phyloP scores from a whole-genome alignment of 1,284 basidiomycete genomes.

The Thecaphora frezii region DNA sequence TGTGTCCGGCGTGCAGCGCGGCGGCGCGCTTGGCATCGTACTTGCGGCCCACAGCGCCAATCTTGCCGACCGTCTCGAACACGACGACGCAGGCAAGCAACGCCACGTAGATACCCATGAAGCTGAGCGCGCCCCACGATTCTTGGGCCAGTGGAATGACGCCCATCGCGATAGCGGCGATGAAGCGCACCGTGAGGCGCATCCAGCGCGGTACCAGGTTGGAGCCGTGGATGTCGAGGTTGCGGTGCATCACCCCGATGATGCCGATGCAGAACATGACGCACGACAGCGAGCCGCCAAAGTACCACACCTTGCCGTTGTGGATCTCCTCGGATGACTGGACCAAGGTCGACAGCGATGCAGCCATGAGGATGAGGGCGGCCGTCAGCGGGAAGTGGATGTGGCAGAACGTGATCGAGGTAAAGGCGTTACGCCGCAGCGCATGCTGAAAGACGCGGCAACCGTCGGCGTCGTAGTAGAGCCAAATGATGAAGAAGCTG shows the following conservation, averaged over 20 bases:
- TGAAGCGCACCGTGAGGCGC: conserved; percentile 38
- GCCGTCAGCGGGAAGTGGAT: conserved; percentile 56
- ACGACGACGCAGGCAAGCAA: conserved; percentile 38
- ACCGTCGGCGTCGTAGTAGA: conserved; percentile 49
- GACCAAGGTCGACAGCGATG: conserved; percentile 35
- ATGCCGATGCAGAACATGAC: conserved; percentile 39
- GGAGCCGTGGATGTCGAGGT: conserved; percentile 40
- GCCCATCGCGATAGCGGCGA: conserved; percentile 30
- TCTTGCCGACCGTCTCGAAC: conserved; percentile 54
- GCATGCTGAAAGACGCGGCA: conserved; percentile 56
- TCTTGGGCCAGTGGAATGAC: conserved; percentile 39
- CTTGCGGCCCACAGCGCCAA: conserved; percentile 45
- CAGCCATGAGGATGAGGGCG: conserved; percentile 43
- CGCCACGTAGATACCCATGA: conserved; percentile 33
- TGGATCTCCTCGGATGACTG: conserved; percentile 11
- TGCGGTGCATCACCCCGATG: conserved; percentile 48
- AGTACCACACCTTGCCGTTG: conserved; percentile 48
- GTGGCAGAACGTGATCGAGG: conserved; percentile 48
- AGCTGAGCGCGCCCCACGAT: conserved; percentile 29
- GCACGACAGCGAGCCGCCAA: conserved; percentile 32
- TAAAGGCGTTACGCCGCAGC: conserved; percentile 49
- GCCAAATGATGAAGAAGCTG: conserved; percentile 53
- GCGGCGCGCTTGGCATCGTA: conserved; percentile 35
- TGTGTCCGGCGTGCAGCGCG: conserved; percentile 21
- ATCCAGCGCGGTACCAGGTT: conserved; percentile 40